Base-by-base conservation (phyloP, 2,329 filamentous ascomycete species). In the Colletotrichum orbiculare region DNA sequence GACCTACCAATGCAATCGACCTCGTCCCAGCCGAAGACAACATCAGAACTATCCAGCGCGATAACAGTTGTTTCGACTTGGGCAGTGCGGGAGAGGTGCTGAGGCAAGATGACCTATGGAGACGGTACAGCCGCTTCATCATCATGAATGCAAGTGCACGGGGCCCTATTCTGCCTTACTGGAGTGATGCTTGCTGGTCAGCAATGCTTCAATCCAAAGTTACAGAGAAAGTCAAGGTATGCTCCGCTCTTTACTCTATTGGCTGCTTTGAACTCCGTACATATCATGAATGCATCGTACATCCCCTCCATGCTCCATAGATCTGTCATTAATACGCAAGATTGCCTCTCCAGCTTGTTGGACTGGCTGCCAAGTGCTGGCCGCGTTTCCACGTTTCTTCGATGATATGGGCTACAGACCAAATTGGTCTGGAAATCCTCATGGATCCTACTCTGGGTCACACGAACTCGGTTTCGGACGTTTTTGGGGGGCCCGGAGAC, bases 401-500 rank as follows among this genome's bases (percentile, higher is more conserved):
- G 47, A 78, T 76, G 73, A 72, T 79, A 48, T 75, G 72, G 69
- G 76, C 77, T 8, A 79, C 78, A 7, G 77, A 80, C 70, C 49
- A 65, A 33, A 64, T 73, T n/a, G 78, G 78, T 66, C 77, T 80
- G 68, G 66, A 68, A 8, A 56, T 77, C 25, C 68, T 80, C 2
- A 74, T 80, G 34, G 69, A 77, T 64, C 73, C 72, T 3, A 64
- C 68, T 37, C 60, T 2, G 64, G 69, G 35, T 43, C 52, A 8
- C 25, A 12, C 37, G 10, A 17, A 1, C 0, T 64, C 62, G 2
- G 54, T 63, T 7, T 53, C 64, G 12, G 73, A 73, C 49, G 50
- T 66, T 37, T 76, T 68, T 17, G 75, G 74, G 38, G 42, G 41
- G 6, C 54, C 54, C 15, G 49, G 62, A 11, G 72, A 73, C 60